These are phyloP conservation scores for Sarcocystis neurona DNA, from an alignment of 169 alveolate species.

Conservation along the genomic window DNA sequence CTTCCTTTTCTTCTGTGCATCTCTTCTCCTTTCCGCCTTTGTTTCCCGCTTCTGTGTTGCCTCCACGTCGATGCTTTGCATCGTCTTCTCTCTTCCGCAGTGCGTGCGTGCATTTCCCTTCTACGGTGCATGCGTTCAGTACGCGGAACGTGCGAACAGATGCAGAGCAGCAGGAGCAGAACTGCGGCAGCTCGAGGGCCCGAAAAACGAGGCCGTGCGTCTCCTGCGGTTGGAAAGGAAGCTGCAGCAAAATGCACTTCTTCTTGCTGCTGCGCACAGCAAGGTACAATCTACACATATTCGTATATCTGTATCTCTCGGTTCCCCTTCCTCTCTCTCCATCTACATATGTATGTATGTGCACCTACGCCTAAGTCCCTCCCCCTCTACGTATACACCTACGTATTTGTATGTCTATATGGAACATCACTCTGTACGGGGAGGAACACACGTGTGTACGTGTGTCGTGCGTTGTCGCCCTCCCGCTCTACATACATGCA, in stretches of 20 bases:
- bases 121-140: background rate
- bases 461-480: too few species aligned
- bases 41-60: too few species aligned
- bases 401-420: too few species aligned
- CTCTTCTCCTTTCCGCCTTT: background rate
- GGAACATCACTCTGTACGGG: too few species aligned
- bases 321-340: background rate
- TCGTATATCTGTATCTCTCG: background rate
- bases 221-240: background rate
- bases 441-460: too few species aligned
- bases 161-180: slow-evolving; percentile 20
- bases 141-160: slow-evolving; percentile 19
- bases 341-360: background rate
- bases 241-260: background rate
- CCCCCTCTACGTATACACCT: too few species aligned
- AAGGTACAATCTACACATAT: background rate
- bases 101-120: too few species aligned
- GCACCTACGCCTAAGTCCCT: background rate
- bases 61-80: too few species aligned
- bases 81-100: too few species aligned
- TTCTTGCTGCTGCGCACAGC: slow-evolving; percentile 18
- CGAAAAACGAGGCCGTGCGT: slow-evolving; percentile 27
- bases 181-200: slow-evolving; percentile 20
- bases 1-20: background rate
- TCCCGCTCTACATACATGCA: too few species aligned